Base-by-base conservation (phyloP, 23 red algal species). In the Gracilaria domingensis region DNA sequence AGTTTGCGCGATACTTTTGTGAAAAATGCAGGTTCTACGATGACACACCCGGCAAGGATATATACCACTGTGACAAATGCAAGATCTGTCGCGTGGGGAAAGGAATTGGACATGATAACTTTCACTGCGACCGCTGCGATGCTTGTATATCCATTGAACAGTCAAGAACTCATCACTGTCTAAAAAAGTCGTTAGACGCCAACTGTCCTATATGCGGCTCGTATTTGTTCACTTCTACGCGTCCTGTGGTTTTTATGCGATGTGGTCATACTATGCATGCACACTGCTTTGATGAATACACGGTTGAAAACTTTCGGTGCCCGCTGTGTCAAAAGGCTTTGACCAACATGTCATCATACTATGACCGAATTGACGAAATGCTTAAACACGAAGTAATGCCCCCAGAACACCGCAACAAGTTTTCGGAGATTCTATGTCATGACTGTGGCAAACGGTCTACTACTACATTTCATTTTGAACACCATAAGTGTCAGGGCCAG, bases 181-280 rank as follows among this genome's bases (percentile, higher is more conserved):
- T 99, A n/a, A 93, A 99, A 38, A 90, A 71, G 48, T 86, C 88
- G 21, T 44, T 99, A 49, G 91, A 99, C 44, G 92, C 91, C 39
- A 85, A 99, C 71, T 99, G 97, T 78, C 94, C 94, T 36, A 93
- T 99, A 54, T 99, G 97, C 85, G 83, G 88, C 37, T 42, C 96
- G 34, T 95, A 95, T 69, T 48, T 99, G 61, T 95, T 95, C 67
- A 95, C 90, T 17, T 99, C 94, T 18, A 96, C 94, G 21, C 74
- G 42, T 32, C 97, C 89, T 20, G 90, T 99, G 16, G 93, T 96
- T 42, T 99, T 90, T 57, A 89, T 99, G 94, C 92, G 90, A 54
- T 99, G 97, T 84, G 97, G 97, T 1, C 97, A 99, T 64, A 91
- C 95, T 29, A 99, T 96, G 97, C 97, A 99, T 72, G 81, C 83